Conservation (phyloP, 2,329 filamentous ascomycete species). For the Penicillium sp. region DNA sequence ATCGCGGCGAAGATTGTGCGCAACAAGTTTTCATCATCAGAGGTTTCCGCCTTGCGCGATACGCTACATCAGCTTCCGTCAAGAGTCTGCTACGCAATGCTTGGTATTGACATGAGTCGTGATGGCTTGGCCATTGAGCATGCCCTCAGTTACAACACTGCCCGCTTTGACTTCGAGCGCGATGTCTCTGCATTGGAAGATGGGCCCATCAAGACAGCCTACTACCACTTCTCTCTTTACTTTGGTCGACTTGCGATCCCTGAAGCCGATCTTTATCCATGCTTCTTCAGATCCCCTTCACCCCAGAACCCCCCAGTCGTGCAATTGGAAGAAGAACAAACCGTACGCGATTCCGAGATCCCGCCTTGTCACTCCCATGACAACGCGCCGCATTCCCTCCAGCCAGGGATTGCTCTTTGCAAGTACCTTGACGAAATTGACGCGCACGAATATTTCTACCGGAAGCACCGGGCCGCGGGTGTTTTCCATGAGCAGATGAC, state of each 20-base stretch:
- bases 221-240: neutral
- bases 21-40: neutral
- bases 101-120: neutral
- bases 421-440: neutral
- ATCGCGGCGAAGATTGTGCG: neutral
- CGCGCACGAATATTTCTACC: neutral
- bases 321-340: neutral
- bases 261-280: neutral
- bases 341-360: neutral
- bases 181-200: neutral
- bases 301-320: neutral
- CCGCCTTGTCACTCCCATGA: neutral
- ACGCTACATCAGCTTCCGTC: neutral
- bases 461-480: neutral
- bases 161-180: neutral
- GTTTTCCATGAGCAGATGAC: neutral
- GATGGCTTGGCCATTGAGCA: neutral
- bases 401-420: neutral
- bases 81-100: neutral
- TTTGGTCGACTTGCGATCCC: neutral
- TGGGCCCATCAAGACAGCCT: neutral
- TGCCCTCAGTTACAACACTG: neutral
- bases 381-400: neutral
- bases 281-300: too few species aligned
- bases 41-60: neutral